Base-by-base conservation (phyloP, 805 yeast species). In the Metschnikowia sp. region DNA sequence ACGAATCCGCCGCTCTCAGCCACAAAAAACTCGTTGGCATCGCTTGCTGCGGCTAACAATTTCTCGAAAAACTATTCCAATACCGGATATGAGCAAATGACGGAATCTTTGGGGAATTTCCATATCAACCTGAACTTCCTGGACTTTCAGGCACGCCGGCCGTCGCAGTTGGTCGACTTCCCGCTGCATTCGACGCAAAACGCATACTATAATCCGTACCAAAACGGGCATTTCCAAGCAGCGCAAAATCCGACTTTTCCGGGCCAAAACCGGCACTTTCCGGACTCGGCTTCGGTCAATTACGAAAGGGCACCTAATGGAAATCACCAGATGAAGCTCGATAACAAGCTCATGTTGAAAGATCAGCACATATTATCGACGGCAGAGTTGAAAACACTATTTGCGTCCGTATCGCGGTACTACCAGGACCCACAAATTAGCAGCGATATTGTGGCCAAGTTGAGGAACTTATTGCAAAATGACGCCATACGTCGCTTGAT, bases 321-420 rank as follows among this genome's bases (percentile, higher is more conserved):
- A 10, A 36, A 35, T 15, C 19, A 40, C 13, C 49, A 43, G n/a
- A 69, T 67, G 36, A 70, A 72, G 45, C 62, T 84, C 45, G 90
- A 85, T 39, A 83, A 84, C 59, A 90, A 90, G 0, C 65, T 84
- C 34, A 56, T 82, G 6, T 65, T 83, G 38, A 77, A 76, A 44
- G 79, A 79, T 39, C 77, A 74, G 47, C 72, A 76, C 40, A 82
- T 86, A 19, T 68, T 81, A 18, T 79, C 89, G 2, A 81, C 89
- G 0, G 68, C 76, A 0, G 82, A 8, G 22, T 71, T 86, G 44
- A 78, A 78, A 47, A 53, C 63, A 10, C 64, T 78, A 42, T 85
- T 76, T 55, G 50, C 58, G 10, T 72, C 75, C 53, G 78, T 85
- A 0, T 60, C 66, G 10, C 71, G 70, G 36, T 86, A 86, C 61